These are phyloP conservation scores for Trametes sp. DNA, from an alignment of 1,284 basidiomycete species.

Conservation along the genomic window DNA sequence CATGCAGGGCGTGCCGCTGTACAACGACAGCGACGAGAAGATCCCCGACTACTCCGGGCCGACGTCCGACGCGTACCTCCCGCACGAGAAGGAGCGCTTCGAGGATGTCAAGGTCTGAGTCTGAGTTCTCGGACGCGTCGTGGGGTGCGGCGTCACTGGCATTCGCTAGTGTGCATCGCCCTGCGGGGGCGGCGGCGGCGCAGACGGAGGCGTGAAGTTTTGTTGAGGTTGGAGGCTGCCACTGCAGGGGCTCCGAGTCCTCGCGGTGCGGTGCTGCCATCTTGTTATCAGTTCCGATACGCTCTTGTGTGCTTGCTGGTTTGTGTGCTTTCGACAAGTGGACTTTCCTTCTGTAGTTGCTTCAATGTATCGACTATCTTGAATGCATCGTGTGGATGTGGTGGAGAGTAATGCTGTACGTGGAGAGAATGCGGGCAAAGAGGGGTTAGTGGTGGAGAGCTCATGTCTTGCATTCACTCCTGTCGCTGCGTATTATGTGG, in stretches of 20 bases:
- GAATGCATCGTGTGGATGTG: constrained; percentile 6
- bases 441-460: no score
- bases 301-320: constrained; percentile 18
- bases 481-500: no score
- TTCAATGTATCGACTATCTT: constrained; percentile 10
- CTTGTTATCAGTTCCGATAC: constrained; percentile 8
- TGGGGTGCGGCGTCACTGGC: no score
- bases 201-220: background rate
- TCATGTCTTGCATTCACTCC: no score
- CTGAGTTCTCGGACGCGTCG: background rate
- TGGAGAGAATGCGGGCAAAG: no score
- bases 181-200: background rate
- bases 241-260: background rate
- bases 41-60: constrained; percentile 36
- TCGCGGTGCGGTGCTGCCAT: constrained; percentile 14
- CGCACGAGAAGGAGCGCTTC: constrained; percentile 45
- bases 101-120: constrained; percentile 39
- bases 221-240: background rate
- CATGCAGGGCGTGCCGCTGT: constrained; percentile 45
- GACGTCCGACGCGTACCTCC: constrained; percentile 36
- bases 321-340: constrained; percentile 10
- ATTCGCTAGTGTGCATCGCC: no score
- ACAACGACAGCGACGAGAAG: constrained; percentile 40
- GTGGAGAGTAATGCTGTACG: background rate
- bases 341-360: constrained; percentile 13